Base-by-base conservation (phyloP, 257 asterid species). In the Salvia splendens region DNA sequence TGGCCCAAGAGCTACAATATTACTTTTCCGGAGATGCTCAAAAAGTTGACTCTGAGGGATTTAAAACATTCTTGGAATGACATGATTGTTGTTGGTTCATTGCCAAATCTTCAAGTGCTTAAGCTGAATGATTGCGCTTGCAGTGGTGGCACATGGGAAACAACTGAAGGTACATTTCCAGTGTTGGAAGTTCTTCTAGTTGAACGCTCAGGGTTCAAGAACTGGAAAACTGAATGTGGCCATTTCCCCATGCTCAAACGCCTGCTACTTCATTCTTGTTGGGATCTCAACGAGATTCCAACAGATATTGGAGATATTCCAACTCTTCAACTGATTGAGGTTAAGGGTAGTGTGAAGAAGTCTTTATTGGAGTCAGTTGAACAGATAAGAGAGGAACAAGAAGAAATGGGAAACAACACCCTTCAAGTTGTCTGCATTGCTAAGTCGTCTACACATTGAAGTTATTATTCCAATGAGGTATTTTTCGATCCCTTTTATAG, bases 171-270 rank as follows among this genome's bases (percentile, higher is more conserved):
- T 12, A 43, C 16, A 32, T 50, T 64, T 15, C 60, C 35, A 6
- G 0, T n/a, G 17, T 15, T 64, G 36, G 43, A 64, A 9, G 33
- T 4, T 33, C 12, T 64, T 32, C 1, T 14, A 0, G 49, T 64
- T 1, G 11, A 64, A 0, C 3, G n/a, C 0, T 48, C 49, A 9
- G 7, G 3, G 4, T 57, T 64, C 1, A 0, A 11, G 24, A 12
- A 20, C 0, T 61, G 67, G 67, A 24, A 42, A 9, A 61, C 54
- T 43, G 70, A 64, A 32, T 35, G 60, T 8, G 5, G 36, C 12
- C 60, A 64, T 30, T 64, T 64, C 32, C 58, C 52, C 2, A 14
- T n/a, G 5, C 82, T 73, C 7, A 69, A 63, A 53, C 5, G 20
- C 17, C 55, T 73, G 3, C 1, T 24, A 8, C 45, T 77, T 28